Base-by-base conservation (phyloP, 1,284 basidiomycete genomes). In the Ceratobasidium papillatum region DNA sequence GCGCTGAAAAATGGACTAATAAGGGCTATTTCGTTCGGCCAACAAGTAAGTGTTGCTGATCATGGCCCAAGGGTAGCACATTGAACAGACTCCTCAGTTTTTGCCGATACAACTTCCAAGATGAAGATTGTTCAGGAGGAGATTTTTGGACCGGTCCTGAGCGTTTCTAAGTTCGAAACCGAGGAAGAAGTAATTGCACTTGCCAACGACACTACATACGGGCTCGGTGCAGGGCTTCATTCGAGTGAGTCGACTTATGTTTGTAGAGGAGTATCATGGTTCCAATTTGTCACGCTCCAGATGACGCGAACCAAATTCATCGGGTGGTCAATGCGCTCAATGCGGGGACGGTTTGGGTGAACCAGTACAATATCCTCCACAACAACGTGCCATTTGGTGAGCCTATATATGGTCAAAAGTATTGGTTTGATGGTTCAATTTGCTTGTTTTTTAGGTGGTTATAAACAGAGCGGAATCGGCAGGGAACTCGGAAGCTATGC, bases 401-500 rank as follows among this genome's bases (percentile, higher is more conserved):
- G 61, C 38, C 3, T 12, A 41, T 43, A 17, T 34, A 25, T 58
- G 2, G 9, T 17, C 19, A 25, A 9, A 27, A 32, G 17, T 47
- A 58, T 45, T 36, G 12, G 36, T 30, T 45, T 14, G 36, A 38
- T 41, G 9, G n/a, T 27, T 2, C 2, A 12, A 32, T 27, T 34
- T 19, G 54, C 11, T n/a, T 27, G 25, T 4, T 38, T 41, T 45
- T 14, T 32, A 75, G 96, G 96, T 30, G 96, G 96, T 17, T 96
- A 94, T 86, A 96, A 96, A 83, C 90, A 90, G 80, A 89, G 87
- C 75, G 91, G 91, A 22, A 87, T 91, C 74, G 91, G 91, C 43
- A 88, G 95, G 74, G 96, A 98, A 82, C 88, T 98, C 65, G 96
- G 96, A 27, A 92, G 90, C 80, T 91, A 95, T 78, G 95, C 93